A percentile compares a stretch with the other conserved stretches of the same genome.
These are phyloP conservation scores for Acanthamoeba royreba DNA, from an alignment of 208 protist genomes.

Conservation along the genomic window DNA sequence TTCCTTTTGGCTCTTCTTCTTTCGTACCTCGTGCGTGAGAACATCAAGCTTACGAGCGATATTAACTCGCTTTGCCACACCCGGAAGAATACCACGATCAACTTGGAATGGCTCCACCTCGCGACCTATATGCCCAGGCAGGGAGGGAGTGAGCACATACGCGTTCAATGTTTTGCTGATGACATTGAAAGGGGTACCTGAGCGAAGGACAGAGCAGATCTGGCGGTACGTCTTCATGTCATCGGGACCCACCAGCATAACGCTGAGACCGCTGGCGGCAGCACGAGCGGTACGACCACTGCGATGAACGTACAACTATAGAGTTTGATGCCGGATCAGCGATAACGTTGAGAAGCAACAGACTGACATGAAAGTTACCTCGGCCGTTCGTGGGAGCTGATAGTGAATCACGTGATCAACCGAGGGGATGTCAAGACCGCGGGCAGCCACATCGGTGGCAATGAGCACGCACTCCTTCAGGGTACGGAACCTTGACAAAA, in stretches of 20 bases:
- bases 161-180: not conserved
- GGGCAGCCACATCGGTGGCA: slow-evolving; percentile 82
- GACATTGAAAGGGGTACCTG: not conserved
- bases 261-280: slow-evolving; percentile 51
- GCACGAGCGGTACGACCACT: slow-evolving; percentile 95
- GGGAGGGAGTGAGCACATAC: not conserved
- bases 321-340: not conserved
- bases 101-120: slow-evolving; percentile 43
- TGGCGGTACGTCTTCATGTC: slow-evolving; percentile 59
- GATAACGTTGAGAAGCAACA: not conserved
- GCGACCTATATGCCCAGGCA: not conserved
- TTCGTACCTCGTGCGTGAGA: not conserved
- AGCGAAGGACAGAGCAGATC: slow-evolving; percentile 43
- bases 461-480: slow-evolving; percentile 66
- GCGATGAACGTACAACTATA: slow-evolving; percentile 92
- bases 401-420: slow-evolving; percentile 96
- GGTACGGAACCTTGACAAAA: slow-evolving; percentile 63
- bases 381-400: slow-evolving; percentile 91
- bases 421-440: slow-evolving; percentile 92
- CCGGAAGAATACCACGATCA: slow-evolving; percentile 3
- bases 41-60: slow-evolving; percentile 51
- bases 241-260: slow-evolving; percentile 69
- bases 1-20: slow-evolving; percentile 46
- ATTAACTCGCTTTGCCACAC: slow-evolving; percentile 33
- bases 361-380: slow-evolving; percentile 62